These are phyloP conservation scores for Annulohypoxylon moriforme DNA, from an alignment of 495 filamentous ascomycete species.

Conservation along the genomic window DNA sequence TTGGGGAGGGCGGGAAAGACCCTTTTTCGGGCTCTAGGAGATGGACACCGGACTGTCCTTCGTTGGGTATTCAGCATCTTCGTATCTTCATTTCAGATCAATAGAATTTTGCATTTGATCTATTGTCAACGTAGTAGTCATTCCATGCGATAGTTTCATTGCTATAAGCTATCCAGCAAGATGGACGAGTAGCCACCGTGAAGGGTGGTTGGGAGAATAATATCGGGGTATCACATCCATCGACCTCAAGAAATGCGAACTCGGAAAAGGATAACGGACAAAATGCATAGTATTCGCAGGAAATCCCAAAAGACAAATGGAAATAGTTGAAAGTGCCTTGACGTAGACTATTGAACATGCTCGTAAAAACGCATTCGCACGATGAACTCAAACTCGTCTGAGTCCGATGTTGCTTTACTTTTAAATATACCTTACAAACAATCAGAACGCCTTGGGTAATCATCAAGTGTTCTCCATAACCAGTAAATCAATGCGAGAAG, in stretches of 20 bases:
- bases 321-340: neutral
- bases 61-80: conserved; percentile 2
- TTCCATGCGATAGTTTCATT: no score
- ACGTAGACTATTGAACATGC: neutral
- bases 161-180: neutral
- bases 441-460: neutral
- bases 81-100: neutral
- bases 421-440: conserved; percentile 10
- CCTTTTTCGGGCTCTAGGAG: neutral
- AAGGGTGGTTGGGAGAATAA: neutral
- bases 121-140: neutral
- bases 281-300: neutral
- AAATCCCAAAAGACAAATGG: neutral
- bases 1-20: conserved; percentile 2
- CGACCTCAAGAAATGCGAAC: neutral
- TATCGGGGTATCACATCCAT: neutral
- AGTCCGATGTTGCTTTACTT: conserved; percentile 17
- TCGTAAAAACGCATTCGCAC: neutral
- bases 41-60: conserved; percentile 9
- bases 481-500: conserved; percentile 15
- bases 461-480: neutral
- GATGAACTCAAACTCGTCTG: conserved; percentile 18
- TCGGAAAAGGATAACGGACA: neutral
- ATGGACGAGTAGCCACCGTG: neutral
- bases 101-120: neutral